Percentiles rank a stretch among this genome's conserved stretches.
Evolutionary conservation across 163 green algal species (phyloP).

Genomic region (Scenedesmus sp.): DNA sequence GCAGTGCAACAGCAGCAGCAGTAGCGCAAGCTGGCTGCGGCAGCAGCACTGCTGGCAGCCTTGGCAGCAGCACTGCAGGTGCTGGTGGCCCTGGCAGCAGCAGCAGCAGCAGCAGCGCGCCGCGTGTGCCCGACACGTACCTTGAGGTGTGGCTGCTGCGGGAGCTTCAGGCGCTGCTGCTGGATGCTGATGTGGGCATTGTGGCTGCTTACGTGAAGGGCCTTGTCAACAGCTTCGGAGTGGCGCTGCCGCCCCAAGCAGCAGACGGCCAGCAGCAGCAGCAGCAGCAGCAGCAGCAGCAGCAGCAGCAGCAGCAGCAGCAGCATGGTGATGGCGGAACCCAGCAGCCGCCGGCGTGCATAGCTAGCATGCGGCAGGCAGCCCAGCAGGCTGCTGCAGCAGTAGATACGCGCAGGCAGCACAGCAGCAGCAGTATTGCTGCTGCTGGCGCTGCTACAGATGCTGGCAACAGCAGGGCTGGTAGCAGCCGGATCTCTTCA

Average conservation of each 20-base stretch:
- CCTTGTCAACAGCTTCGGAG: conserved; percentile 42
- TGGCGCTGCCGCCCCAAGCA: background rate
- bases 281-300: conserved; percentile 7
- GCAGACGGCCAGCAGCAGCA: background rate
- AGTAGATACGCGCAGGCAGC: background rate
- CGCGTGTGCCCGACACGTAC: conserved; percentile 6
- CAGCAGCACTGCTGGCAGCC: background rate
- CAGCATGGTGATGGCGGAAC: background rate
- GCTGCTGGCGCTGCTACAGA: background rate
- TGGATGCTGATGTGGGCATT: conserved; percentile 36
- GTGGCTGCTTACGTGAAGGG: conserved; percentile 36
- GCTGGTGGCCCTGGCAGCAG: background rate
- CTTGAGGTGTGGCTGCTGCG: conserved; percentile 32
- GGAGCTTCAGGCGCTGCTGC: conserved; percentile 45
- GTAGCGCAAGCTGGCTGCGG: background rate
- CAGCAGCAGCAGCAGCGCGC: background rate
- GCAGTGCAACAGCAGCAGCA: background rate
- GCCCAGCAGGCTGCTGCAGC: background rate
- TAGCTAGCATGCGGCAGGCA: background rate
- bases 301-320: background rate
- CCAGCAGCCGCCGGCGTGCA: background rate
- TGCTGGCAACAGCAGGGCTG: background rate
- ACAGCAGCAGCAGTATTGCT: background rate
- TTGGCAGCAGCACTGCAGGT: background rate
- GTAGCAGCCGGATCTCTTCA: background rate